Evolutionary conservation across 208 protist species (phyloP), one percentile per base, ranked within the genome.

Genomic region (Histomonas meleagridis): DNA sequence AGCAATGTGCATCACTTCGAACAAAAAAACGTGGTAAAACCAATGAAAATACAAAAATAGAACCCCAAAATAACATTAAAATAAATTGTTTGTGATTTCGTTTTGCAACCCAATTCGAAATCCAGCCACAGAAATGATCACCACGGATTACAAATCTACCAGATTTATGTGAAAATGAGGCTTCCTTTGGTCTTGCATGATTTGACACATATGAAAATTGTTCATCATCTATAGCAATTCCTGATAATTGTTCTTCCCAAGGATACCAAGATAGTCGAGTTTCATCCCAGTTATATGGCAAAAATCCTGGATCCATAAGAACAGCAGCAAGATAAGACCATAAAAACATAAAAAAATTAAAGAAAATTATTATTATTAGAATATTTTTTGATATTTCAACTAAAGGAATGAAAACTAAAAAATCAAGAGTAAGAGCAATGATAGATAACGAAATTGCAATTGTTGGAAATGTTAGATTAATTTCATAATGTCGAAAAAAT

Each of bases 61-160:
- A n/a, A n/a, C n/a, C n/a, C 46, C 46, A 86, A 46, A 86, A 55
- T 5, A 86, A 26, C 21, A 86, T 51, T 16, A 51, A 46, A 53
- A 86, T 86, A 55, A 86, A 86, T 9, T 86, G 40, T 35, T 48
- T 86, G 46, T 86, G 46, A 38, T 86, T 86, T 32, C 76, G 4
- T 55, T 86, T 86, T n/a, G 46, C 76, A 38, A 86, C 46, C 76
- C 76, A 86, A 49, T 86, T 86, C 3, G 76, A 38, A 38, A 86
- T 55, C 76, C 76, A 86, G 32, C 46, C 76, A 38, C 76, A 86
- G 32, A 55, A 51, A 48, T 86, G 76, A 57, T 86, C 76, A 32
- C 46, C 76, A n/a, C 76, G 51, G 4, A 86, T 86, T 1, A 86
- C 38, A 49, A 55, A 86, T 16, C 76, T 51, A 23, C 76, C 76